phyloP scores from a whole-genome alignment of 1,284 basidiomycete genomes.

The Tranzscheliella williamsii region DNA sequence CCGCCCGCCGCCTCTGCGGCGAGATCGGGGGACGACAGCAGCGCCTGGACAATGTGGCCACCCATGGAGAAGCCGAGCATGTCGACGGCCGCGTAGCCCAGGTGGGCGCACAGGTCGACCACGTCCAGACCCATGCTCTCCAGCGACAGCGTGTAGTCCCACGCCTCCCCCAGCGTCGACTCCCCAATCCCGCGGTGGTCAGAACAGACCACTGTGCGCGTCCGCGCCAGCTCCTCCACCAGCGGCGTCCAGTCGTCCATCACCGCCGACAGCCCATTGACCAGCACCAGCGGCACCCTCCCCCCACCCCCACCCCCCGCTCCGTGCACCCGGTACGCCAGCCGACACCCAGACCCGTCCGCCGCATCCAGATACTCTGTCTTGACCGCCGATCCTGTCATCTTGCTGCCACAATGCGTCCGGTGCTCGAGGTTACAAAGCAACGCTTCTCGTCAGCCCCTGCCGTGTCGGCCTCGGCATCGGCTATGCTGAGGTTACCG shows the following conservation, averaged over 20 bases:
- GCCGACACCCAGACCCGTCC: constrained; percentile 11
- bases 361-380: constrained; percentile 9
- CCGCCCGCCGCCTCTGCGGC: not conserved
- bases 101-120: constrained; percentile 27
- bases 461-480: no score
- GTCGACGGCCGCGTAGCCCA: constrained; percentile 33
- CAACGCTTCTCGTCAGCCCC: no score
- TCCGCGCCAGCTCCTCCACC: constrained; percentile 26
- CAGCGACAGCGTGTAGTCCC: constrained; percentile 41
- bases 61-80: constrained; percentile 58
- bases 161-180: constrained; percentile 33
- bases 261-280: constrained; percentile 55
- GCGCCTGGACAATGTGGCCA: constrained; percentile 49
- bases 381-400: not conserved
- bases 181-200: constrained; percentile 56
- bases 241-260: constrained; percentile 56
- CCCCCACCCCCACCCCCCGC: not conserved
- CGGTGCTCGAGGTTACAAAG: no score
- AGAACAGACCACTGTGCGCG: constrained; percentile 42
- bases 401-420: no score
- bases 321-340: constrained; percentile 29
- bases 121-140: constrained; percentile 50
- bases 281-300: constrained; percentile 38
- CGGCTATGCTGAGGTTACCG: no score
- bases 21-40: constrained; percentile 19